Conservation (phyloP, 306 rosid genomes). For the Malus domestica region ASM211411v1 NC_041790.1:13387501-13388000, state of each 20-base stretch:
- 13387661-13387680: conserved; percentile 52
- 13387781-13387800: background rate
- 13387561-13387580: conserved; percentile 49
- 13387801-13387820: background rate
- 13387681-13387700: conserved; percentile 42
- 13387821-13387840: background rate
- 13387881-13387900: conserved; percentile 67
- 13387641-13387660: conserved; percentile 54
- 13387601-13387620: conserved; percentile 67
- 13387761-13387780: background rate
- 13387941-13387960: conserved; percentile 45
- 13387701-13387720: conserved; percentile 56
- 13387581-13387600: conserved; percentile 55
- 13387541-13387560: conserved; percentile 52
- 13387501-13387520: conserved; percentile 90
- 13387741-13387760: background rate
- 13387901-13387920: conserved; percentile 85
- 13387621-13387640: conserved; percentile 47
- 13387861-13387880: conserved; percentile 61
- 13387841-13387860: conserved; percentile 64
- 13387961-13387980: conserved; percentile 80
- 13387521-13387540: conserved; percentile 79
- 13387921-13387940: conserved; percentile 71
- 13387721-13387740: background rate
- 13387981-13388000: conserved; percentile 53